Evolutionary conservation across 768 basidiomycete species (phyloP), one percentile per base, ranked within the genome.

Genomic region (Trametes gibbosa): DNA sequence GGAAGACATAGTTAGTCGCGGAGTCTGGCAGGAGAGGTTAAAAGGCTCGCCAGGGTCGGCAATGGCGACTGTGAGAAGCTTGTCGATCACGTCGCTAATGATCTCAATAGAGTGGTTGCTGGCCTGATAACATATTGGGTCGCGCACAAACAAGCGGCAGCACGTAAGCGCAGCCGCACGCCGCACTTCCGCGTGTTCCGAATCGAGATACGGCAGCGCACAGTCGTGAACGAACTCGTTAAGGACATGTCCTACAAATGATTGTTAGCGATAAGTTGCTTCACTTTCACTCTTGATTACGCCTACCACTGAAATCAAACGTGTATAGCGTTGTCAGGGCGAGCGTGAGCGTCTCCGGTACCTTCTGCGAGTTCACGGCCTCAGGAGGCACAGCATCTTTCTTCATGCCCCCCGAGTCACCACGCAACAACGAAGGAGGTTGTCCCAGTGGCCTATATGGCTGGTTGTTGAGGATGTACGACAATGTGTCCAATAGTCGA

Each of bases 41-140:
- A 17, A 35, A 40, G 46, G 61, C 71, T 42, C 68, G 95, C 95
- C 93, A 51, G 95, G 93, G 77, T 99, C 97, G 29, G 96, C 94
- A 53, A 97, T 94, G 10, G 90, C 96, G 32, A 98, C 92, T 1
- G 92, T 95, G 55, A 98, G 74, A 13, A 99, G 80, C 72, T 98
- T 98, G 72, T 97, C 95, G 41, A 98, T 80, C n/a, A 98, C 95
- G 63, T 98, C 96, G 71, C 92, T 93, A 68, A 99, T 95, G 58
- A 98, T 87, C 68, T 98, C 93, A 54, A 97, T 96, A 8, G 95
- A 90, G 73, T 98, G 92, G 65, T 87, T 94, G 76, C 93, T 96
- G 10, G 94, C 89, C 74, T 98, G 95, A 65, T 91, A 92, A 70
- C 92, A 95, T 50, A 98, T 97, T 0, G 95, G 95, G 74, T 99